These are phyloP conservation scores for Mycena sp. DNA, from an alignment of 1,284 basidiomycete genomes.

Conservation along the genomic window DNA sequence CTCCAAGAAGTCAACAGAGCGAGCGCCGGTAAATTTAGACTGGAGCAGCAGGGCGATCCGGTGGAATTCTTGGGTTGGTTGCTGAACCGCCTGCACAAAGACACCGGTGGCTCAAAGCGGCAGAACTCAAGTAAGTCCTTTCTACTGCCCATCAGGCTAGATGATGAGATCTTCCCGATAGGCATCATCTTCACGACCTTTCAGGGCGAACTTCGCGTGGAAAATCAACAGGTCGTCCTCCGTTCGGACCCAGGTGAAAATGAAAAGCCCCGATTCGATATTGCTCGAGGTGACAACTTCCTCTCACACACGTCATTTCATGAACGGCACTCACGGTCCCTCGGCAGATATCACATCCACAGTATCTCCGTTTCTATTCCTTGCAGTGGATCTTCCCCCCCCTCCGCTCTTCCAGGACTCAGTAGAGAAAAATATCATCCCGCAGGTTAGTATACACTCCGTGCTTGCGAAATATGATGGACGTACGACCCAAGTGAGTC, in stretches of 20 bases:
- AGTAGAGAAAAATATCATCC: constrained; percentile 98
- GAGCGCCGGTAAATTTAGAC: constrained; percentile 88
- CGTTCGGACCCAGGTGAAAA: constrained; percentile 77
- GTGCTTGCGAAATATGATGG: constrained; percentile 98
- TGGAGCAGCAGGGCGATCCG: constrained; percentile 95
- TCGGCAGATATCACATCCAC: constrained; percentile 80
- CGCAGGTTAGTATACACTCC: constrained; percentile 92
- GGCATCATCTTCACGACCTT: constrained; percentile 94
- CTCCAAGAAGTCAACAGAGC: constrained; percentile 94
- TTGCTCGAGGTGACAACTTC: constrained; percentile 83
- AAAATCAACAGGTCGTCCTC: constrained; percentile 93
- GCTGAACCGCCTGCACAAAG: constrained; percentile 91
- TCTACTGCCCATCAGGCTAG: constrained; percentile 7
- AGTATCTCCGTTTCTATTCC: constrained; percentile 92
- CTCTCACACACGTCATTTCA: constrained; percentile 15
- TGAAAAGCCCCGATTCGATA: constrained; percentile 89
- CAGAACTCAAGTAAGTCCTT: constrained; percentile 75
- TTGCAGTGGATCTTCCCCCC: constrained; percentile 95
- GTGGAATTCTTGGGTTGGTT: constrained; percentile 97
- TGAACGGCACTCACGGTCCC: constrained; percentile 26
- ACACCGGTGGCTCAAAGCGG: constrained; percentile 91
- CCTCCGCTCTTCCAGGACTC: constrained; percentile 96
- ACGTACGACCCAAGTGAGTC: constrained; percentile 79
- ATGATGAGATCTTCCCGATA: constrained; percentile 42
- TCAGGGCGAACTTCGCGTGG: constrained; percentile 92